These are phyloP conservation scores for Beta corolliflora DNA, from an alignment of 179 eudicot species.

Conservation along the genomic window DNA sequence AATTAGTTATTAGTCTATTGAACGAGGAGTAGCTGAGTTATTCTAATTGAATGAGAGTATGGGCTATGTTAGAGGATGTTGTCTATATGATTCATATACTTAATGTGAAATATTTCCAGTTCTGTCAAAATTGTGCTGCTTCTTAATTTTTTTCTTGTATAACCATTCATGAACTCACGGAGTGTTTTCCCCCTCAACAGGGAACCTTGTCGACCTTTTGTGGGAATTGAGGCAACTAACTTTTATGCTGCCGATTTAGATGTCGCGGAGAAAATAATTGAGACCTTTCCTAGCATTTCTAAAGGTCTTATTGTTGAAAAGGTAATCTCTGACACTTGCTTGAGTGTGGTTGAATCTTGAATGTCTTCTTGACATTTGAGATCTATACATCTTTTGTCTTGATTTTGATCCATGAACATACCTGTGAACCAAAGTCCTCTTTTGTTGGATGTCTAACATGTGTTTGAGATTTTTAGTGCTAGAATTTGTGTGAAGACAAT, in stretches of 20 bases:
- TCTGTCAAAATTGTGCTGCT: neutral
- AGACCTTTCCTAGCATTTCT: constrained; percentile 18
- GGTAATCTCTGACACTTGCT: constrained; percentile 1
- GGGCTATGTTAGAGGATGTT: neutral
- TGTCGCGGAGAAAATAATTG: constrained; percentile 1
- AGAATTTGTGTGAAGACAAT: too few species aligned
- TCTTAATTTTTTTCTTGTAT: neutral
- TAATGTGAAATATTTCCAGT: neutral
- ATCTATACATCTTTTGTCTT: neutral
- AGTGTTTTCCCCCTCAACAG: neutral
- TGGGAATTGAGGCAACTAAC: constrained; percentile 1
- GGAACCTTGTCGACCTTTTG: constrained; percentile 14
- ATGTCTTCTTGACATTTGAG: neutral
- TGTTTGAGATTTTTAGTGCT: too few species aligned
- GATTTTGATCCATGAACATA: neutral
- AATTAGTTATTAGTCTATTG: too few species aligned
- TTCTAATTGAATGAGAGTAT: neutral
- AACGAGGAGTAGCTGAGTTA: too few species aligned
- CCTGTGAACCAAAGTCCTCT: neutral
- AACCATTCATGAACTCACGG: neutral
- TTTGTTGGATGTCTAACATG: neutral
- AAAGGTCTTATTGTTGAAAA: constrained; percentile 23
- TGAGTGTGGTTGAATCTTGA: neutral
- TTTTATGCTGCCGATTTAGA: constrained; percentile 11
- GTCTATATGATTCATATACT: neutral